A percentile compares a stretch with the other conserved stretches of the same genome.
Evolutionary conservation across 1,139 yeast genomes (phyloP).

Genomic region (Ashbya aceris): DNA sequence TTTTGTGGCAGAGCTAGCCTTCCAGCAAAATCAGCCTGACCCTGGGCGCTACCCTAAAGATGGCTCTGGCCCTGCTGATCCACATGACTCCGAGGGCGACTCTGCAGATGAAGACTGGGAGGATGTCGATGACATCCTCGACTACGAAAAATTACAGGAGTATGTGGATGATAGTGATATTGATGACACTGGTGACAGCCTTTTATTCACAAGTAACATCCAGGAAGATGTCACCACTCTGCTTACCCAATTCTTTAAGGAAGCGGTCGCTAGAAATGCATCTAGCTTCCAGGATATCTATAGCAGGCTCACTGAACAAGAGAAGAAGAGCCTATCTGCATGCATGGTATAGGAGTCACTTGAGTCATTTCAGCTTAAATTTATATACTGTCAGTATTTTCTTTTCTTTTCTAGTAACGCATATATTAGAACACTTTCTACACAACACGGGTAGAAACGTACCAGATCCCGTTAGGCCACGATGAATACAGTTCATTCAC

Average conservation of each 20-base stretch:
- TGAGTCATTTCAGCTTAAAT: no score
- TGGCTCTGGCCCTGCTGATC: constrained; percentile 12
- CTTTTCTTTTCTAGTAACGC: no score
- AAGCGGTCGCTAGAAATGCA: constrained; percentile 45
- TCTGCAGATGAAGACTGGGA: constrained; percentile 66
- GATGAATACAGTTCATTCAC: constrained; percentile 2
- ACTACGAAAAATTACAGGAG: constrained; percentile 47
- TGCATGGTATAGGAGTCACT: constrained; percentile 22
- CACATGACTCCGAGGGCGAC: constrained; percentile 14
- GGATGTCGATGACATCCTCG: constrained; percentile 62
- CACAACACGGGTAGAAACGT: no score
- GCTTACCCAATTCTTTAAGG: constrained; percentile 54
- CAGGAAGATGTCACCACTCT: constrained; percentile 33
- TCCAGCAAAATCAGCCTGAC: constrained; percentile 42
- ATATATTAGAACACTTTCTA: no score
- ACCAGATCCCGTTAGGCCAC: no score
- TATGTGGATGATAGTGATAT: constrained; percentile 36
- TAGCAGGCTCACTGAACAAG: constrained; percentile 44
- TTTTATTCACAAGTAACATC: constrained; percentile 15
- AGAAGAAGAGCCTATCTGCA: constrained; percentile 48
- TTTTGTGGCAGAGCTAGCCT: constrained; percentile 56
- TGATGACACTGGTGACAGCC: constrained; percentile 29
- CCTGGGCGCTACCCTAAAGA: not conserved
- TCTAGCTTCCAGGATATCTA: constrained; percentile 50
- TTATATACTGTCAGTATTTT: no score